Evolutionary conservation across 2,329 filamentous ascomycete genomes (phyloP), one percentile per base, ranked within the genome.

Genomic region (Diplodia scrobiculata): DNA sequence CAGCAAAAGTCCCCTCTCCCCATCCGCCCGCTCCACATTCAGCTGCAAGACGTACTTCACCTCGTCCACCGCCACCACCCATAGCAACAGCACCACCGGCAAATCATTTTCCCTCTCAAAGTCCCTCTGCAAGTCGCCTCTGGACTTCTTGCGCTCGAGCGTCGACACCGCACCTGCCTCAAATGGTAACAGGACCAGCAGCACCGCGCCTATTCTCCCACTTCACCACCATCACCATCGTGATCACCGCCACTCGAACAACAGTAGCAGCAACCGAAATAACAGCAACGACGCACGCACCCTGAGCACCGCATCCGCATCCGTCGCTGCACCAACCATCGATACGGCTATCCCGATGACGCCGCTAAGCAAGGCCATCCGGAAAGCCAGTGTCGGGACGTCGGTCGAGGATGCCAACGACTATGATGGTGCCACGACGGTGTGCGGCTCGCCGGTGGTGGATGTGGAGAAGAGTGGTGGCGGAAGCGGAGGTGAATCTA

Each of bases 281-380:
- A 32, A 13, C 25, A 32, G 5, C 55, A 19, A 29, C 11, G n/a
- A 5, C 9, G 52, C n/a, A 7, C 41, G n/a, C 7, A 19, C 2
- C 7, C 41, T 19, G n/a, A 45, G 41, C 41, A 32, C 7, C 50
- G 21, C 21, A 2, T 32, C 50, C 27, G 19, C 29, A 32, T 32
- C 47, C 47, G 14, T 27, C 32, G 29, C 17, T 6, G 45, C 58
- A 5, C 58, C 58, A 10, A 62, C 45, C 2, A 48, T 62, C 45
- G 58, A 62, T 6, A 62, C 58, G 5, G 29, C 41, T 29, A 62
- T 62, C 45, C 47, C 58, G 27, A 50, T 25, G 41, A 62, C 58
- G 27, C 63, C 63, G 51, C 63, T 55, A n/a, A 38, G 29, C 51
- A 21, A 55, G 17, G n/a, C 63, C 36, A 36, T 65, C 25, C 51